Evolutionary conservation across 2,329 filamentous ascomycete species (phyloP).

Genomic region (Byssoonygena ceratinophila): DNA sequence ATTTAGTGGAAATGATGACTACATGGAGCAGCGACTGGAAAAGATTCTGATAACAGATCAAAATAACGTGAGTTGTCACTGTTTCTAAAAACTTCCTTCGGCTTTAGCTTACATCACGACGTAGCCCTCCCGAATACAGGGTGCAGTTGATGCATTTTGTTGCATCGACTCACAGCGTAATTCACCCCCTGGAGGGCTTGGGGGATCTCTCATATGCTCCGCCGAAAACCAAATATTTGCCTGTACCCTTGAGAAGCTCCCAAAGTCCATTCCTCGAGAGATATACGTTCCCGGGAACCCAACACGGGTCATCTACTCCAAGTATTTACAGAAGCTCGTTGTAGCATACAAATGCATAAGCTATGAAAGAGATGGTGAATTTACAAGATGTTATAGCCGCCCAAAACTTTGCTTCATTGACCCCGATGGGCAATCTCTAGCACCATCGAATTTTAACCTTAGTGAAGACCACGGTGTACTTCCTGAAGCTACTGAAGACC

Average conservation of each 20-base stretch:
- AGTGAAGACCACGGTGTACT: background rate
- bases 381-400: slow-evolving; percentile 26
- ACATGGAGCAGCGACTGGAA: slow-evolving; percentile 24
- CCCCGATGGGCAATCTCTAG: slow-evolving; percentile 21
- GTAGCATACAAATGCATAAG: slow-evolving; percentile 35
- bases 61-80: slow-evolving; percentile 31
- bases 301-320: slow-evolving; percentile 37
- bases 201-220: slow-evolving; percentile 40
- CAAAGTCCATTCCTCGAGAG: slow-evolving; percentile 34
- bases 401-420: slow-evolving; percentile 33
- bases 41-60: slow-evolving; percentile 36
- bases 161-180: slow-evolving; percentile 24
- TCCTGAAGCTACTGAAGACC: slow-evolving; percentile 10
- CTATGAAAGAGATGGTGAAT: slow-evolving; percentile 21
- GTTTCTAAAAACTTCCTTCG: background rate
- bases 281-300: slow-evolving; percentile 35
- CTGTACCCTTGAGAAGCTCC: slow-evolving; percentile 37
- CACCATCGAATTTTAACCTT: slow-evolving; percentile 5
- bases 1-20: slow-evolving; percentile 21
- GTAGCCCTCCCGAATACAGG: slow-evolving; percentile 33
- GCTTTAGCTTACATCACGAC: slow-evolving; percentile 10
- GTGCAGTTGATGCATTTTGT: slow-evolving; percentile 27
- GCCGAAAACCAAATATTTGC: slow-evolving; percentile 40
- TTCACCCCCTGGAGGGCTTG: slow-evolving; percentile 22
- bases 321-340: slow-evolving; percentile 39